These are phyloP conservation scores for Allantophomopsis cytisporea DNA, from an alignment of 2,329 filamentous ascomycete genomes.

Conservation along the genomic window DNA sequence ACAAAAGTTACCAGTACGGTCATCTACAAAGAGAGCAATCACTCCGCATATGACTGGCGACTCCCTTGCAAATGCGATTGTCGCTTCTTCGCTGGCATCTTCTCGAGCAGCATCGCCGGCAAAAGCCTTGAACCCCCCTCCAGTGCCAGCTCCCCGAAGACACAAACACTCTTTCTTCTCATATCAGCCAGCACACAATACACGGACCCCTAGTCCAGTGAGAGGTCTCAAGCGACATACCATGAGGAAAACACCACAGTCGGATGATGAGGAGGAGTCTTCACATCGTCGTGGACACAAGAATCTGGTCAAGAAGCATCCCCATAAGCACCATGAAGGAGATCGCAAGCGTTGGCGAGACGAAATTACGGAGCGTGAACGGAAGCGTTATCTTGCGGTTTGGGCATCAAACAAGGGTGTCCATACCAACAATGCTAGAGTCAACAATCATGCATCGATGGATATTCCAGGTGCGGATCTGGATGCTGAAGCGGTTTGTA, in stretches of 20 bases:
- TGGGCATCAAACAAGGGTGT: conserved; percentile 71
- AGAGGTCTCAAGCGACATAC: conserved; percentile 49
- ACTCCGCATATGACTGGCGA: conserved; percentile 34
- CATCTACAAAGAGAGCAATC: conserved; percentile 9
- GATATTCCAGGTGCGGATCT: conserved; percentile 1
- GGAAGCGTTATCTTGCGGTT: conserved; percentile 72
- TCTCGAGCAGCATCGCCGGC: conserved; percentile 32
- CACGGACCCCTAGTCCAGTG: conserved; percentile 14
- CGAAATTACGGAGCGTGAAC: conserved; percentile 54
- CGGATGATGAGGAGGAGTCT: conserved; percentile 38
- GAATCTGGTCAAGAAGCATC: conserved; percentile 49
- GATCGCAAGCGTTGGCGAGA: conserved; percentile 67
- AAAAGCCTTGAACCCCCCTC: conserved; percentile 7
- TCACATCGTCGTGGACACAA: conserved; percentile 37
- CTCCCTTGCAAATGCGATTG: conserved; percentile 59
- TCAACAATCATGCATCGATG: not conserved
- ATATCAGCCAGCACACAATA: conserved; percentile 20
- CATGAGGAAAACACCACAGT: conserved; percentile 41
- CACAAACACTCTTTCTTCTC: conserved; percentile 12
- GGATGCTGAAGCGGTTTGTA: conserved; percentile 39
- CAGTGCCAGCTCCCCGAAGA: conserved; percentile 17
- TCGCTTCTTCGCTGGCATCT: conserved; percentile 61
- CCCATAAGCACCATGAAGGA: conserved; percentile 62
- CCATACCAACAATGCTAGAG: conserved; percentile 15
- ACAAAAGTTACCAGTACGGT: not conserved